phyloP scores from a whole-genome alignment of 129 eudicot genomes.

The Ambrosia trifida region DNA sequence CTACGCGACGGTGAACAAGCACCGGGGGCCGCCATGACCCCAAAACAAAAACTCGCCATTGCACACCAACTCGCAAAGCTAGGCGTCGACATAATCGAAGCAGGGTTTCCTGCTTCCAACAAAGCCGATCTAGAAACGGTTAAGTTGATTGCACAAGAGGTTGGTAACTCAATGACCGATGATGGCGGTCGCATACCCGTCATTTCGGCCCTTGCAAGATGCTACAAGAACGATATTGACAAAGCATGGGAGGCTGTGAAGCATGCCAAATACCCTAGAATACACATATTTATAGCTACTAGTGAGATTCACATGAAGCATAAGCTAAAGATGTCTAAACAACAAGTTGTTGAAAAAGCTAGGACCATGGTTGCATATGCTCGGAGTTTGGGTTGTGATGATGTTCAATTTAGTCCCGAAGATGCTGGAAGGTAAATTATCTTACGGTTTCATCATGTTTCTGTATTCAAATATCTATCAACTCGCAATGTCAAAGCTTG shows the following conservation, averaged over 20 bases:
- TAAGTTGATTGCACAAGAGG: background rate
- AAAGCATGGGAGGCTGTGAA: background rate
- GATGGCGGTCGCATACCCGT: background rate
- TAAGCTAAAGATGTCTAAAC: constrained; percentile 24
- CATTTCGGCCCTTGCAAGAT: constrained; percentile 19
- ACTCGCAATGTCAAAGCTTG: too few relatives aligned
- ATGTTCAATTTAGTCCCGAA: constrained; percentile 70
- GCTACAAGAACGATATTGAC: constrained; percentile 38
- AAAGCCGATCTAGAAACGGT: background rate
- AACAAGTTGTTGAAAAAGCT: constrained; percentile 67
- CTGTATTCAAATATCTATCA: too few relatives aligned
- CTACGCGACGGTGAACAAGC: constrained; percentile 88
- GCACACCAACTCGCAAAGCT: constrained; percentile 29
- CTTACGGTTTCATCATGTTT: too few relatives aligned
- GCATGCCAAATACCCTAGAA: background rate
- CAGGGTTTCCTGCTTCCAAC: background rate
- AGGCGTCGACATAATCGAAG: background rate
- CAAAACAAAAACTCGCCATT: constrained; percentile 29
- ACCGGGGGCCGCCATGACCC: constrained; percentile 38
- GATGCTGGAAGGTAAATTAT: constrained; percentile 67
- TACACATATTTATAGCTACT: background rate
- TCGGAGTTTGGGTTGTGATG: constrained; percentile 65
- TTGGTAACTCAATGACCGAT: background rate
- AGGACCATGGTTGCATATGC: constrained; percentile 72
- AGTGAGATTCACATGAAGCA: constrained; percentile 8